Conservation (phyloP, 2,329 filamentous ascomycete genomes). For the Diaporthe destruens region DNA sequence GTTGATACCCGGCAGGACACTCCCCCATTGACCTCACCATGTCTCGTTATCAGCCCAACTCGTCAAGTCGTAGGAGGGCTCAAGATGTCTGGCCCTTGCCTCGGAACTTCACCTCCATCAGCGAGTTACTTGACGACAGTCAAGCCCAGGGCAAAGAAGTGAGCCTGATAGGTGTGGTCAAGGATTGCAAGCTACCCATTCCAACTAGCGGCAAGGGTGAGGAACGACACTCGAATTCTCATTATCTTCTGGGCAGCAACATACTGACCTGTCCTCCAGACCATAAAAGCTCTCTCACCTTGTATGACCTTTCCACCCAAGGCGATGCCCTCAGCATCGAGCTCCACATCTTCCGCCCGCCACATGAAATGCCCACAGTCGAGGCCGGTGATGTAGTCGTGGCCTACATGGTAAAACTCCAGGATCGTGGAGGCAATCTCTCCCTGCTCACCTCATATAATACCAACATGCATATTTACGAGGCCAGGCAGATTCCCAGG, state of each 20-base stretch:
- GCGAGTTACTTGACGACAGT: conserved; percentile 58
- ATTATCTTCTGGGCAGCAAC: background rate
- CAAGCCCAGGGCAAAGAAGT: conserved; percentile 52
- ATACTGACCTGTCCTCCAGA: conserved; percentile 55
- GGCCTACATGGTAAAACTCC: conserved; percentile 67
- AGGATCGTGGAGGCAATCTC: conserved; percentile 50
- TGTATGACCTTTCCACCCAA: conserved; percentile 71
- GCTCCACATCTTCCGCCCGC: conserved; percentile 72
- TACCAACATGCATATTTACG: conserved; percentile 60
- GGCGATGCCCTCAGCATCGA: conserved; percentile 54
- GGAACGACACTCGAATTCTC: conserved; percentile 32
- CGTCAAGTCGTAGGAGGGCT: conserved; percentile 7
- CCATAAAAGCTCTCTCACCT: conserved; percentile 69
- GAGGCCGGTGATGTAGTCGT: conserved; percentile 74
- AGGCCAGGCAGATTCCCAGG: conserved; percentile 34
- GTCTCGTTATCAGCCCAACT: conserved; percentile 25
- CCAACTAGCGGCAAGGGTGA: conserved; percentile 65
- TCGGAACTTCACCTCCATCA: conserved; percentile 55
- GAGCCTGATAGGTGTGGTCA: conserved; percentile 78
- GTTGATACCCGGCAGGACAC: background rate
- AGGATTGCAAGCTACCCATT: conserved; percentile 70
- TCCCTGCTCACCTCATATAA: conserved; percentile 59
- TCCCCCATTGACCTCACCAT: conserved; percentile 3
- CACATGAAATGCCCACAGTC: conserved; percentile 62
- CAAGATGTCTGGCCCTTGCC: conserved; percentile 49